phyloP scores from a whole-genome alignment of 208 protist genomes.

The Wallacemonas sp. region DNA sequence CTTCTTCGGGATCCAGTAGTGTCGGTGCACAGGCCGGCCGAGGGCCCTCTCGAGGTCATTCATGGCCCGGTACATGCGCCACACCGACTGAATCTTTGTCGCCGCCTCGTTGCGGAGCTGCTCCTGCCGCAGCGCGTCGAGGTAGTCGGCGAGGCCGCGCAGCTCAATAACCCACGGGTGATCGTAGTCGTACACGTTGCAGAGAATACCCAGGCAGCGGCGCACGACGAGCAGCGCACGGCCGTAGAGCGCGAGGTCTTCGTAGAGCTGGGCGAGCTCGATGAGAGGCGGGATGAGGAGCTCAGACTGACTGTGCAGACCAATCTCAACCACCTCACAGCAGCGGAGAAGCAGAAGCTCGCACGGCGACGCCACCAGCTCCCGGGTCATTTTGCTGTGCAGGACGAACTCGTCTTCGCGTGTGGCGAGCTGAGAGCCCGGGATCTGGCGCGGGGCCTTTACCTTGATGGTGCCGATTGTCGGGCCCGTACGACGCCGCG shows the following conservation, averaged over 20 bases:
- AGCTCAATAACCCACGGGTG: slow-evolving; percentile 82
- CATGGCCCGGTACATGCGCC: slow-evolving; percentile 81
- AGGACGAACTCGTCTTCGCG: slow-evolving; percentile 80
- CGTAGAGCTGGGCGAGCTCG: slow-evolving; percentile 81
- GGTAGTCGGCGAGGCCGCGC: slow-evolving; percentile 42
- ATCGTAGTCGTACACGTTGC: slow-evolving; percentile 85
- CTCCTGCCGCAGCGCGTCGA: slow-evolving; percentile 39
- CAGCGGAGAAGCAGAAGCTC: slow-evolving; percentile 84
- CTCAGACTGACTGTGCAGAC: slow-evolving; percentile 79
- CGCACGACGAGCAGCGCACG: slow-evolving; percentile 76
- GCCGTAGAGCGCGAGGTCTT: slow-evolving; percentile 74
- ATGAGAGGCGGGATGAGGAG: slow-evolving; percentile 76
- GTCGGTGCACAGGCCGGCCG: slow-evolving; percentile 58
- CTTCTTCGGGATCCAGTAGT: slow-evolving; percentile 55
- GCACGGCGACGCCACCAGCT: slow-evolving; percentile 77
- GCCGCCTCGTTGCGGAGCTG: slow-evolving; percentile 48
- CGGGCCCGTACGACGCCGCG: slow-evolving; percentile 57
- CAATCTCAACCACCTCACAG: slow-evolving; percentile 83
- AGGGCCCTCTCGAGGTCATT: slow-evolving; percentile 49
- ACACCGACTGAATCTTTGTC: slow-evolving; percentile 84
- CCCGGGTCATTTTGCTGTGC: slow-evolving; percentile 76
- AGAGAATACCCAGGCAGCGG: slow-evolving; percentile 80
- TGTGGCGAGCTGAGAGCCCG: slow-evolving; percentile 15
- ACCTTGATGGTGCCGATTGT: slow-evolving; percentile 47
- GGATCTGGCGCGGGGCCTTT: slow-evolving; percentile 30